Conservation (phyloP, 805 yeast genomes). For the Wickerhamomyces chaumierensis region DNA sequence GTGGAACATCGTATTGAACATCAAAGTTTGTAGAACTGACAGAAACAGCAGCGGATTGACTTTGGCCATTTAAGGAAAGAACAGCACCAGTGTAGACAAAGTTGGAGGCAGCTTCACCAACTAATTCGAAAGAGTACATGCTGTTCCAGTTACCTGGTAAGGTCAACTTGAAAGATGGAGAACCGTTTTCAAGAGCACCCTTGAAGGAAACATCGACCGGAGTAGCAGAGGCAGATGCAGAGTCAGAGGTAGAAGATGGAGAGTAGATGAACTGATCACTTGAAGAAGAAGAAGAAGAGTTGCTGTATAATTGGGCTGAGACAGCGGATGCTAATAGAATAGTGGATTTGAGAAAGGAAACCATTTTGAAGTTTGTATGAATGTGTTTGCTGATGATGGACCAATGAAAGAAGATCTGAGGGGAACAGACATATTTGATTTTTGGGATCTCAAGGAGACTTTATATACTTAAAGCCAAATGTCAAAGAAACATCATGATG, state of each 20-base stretch:
- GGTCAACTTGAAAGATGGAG: constrained; percentile 16
- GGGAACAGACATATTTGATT: no score
- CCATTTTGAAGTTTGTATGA: constrained; percentile 3
- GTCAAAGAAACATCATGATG: no score
- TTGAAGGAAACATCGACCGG: constrained; percentile 14
- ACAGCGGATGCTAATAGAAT: constrained; percentile 6
- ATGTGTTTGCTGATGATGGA: no score
- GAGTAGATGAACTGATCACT: constrained; percentile 12
- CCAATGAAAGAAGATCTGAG: no score
- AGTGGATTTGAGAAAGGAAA: constrained; percentile 7
- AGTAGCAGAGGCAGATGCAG: constrained; percentile 7
- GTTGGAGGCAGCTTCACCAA: constrained; percentile 12
- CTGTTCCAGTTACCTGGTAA: constrained; percentile 16
- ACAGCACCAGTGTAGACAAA: constrained; percentile 12
- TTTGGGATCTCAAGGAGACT: no score
- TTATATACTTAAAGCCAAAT: no score
- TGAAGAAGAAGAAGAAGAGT: constrained; percentile 8
- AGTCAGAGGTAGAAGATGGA: constrained; percentile 7
- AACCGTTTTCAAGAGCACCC: constrained; percentile 16
- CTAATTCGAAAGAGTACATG: constrained; percentile 12
- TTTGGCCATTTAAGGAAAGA: constrained; percentile 8
- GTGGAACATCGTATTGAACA: constrained; percentile 4
- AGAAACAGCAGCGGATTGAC: constrained; percentile 5
- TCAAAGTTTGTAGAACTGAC: constrained; percentile 9
- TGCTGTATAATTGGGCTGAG: constrained; percentile 8